A percentile compares a stretch with the other conserved stretches of the same genome.
Conservation (phyloP, 306 rosid species). For the Cucumis cinereus region DNA sequence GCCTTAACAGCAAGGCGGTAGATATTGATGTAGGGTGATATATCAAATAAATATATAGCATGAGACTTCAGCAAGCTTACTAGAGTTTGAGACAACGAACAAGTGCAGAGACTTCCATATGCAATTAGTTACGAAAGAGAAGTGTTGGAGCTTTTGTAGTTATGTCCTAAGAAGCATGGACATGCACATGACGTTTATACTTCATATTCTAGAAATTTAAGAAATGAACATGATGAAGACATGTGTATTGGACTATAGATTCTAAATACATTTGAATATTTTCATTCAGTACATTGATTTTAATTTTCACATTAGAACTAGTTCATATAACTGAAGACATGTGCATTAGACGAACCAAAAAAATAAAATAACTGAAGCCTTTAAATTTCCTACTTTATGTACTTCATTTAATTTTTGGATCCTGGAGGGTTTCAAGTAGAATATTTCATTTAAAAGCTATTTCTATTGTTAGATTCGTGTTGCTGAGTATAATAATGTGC, state of each 20-base stretch:
- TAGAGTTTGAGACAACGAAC: not conserved
- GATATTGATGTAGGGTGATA: not conserved
- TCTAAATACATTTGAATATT: not conserved
- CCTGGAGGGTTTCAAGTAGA: not conserved
- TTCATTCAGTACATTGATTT: not conserved
- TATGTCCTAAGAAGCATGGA: not conserved
- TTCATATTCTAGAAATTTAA: not conserved
- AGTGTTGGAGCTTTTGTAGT: not conserved
- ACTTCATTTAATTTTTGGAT: not conserved
- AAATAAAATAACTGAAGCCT: not conserved
- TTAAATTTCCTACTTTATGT: not conserved
- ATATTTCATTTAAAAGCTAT: not conserved
- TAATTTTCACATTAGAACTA: not conserved
- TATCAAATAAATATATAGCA: too few relatives aligned
- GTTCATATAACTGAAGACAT: not conserved
- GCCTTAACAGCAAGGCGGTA: not conserved
- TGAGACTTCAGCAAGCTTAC: not conserved
- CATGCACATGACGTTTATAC: not conserved
- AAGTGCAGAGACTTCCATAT: not conserved
- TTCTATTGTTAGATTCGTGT: slow-evolving; percentile 56
- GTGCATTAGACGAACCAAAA: not conserved
- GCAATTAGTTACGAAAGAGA: not conserved
- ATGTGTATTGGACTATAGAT: not conserved
- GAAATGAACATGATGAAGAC: not conserved
- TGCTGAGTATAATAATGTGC: slow-evolving; percentile 65